Evolutionary conservation across 306 rosid species (phyloP), one percentile per base, ranked within the genome.

Genomic region (Vicia villosa): DNA sequence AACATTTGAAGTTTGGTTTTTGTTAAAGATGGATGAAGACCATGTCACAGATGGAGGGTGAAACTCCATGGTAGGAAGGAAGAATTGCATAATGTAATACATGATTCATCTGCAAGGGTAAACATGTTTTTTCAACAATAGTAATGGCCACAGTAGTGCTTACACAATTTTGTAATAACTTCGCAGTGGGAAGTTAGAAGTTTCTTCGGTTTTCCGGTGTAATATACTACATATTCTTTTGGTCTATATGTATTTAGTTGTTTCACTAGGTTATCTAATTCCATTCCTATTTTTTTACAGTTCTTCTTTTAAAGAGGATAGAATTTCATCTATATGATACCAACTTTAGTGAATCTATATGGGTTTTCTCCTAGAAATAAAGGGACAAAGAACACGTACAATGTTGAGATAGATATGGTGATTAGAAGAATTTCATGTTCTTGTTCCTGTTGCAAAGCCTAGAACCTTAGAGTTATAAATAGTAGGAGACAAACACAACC

Each of bases 401-500:
- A 73, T 68, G 71, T 84, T 74, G 89, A 71, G 79, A 83, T 83
- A 79, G 86, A 75, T 83, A 83, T 83, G 82, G 76, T 81, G 91
- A 82, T 81, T 84, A 82, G 74, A 67, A 57, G 72, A 24, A 67
- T 74, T n/a, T n/a, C n/a, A n/a, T n/a, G 79, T 68, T 68, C 82
- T 79, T 77, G 79, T 47, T n/a, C 82, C 82, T 83, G 81, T 19
- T 70, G 79, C 57, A 63, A 47, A 68, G 76, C 67, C 63, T 81
- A n/a, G n/a, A n/a, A n/a, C 69, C 64, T 79, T 75, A 74, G 66
- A 58, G 73, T 79, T 83, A 86, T 86, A 87, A 92, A 90, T 86
- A 83, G 91, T 80, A 66, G 85, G 81, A 89, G 85, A 79, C 86
- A 79, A 84, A n/a, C n/a, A n/a, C n/a, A n/a, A n/a, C 81, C 83